Conservation (phyloP, 2,329 filamentous ascomycete genomes). For the Escovopsis weberi region DNA sequence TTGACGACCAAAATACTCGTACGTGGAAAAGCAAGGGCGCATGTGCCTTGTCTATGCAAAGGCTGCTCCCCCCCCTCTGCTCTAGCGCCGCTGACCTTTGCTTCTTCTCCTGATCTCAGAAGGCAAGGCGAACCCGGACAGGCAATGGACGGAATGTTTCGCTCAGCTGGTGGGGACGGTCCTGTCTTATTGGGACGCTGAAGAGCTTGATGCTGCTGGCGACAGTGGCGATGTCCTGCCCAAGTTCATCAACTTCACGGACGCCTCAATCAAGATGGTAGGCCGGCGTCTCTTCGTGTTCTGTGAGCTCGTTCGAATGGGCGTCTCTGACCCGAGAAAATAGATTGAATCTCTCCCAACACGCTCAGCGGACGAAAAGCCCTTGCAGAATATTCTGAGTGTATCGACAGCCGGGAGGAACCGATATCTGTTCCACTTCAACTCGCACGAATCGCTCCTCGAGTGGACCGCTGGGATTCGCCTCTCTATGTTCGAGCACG, state of each 20-base stretch:
- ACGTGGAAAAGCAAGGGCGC: slow-evolving; percentile 20
- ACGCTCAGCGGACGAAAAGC: slow-evolving; percentile 58
- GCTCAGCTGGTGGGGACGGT: slow-evolving; percentile 92
- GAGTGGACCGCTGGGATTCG: slow-evolving; percentile 95
- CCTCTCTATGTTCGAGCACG: slow-evolving; percentile 86
- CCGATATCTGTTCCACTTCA: slow-evolving; percentile 90
- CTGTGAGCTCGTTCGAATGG: background rate
- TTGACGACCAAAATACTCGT: slow-evolving; percentile 90
- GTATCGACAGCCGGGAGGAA: slow-evolving; percentile 93
- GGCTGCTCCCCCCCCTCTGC: background rate
- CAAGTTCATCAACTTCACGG: slow-evolving; percentile 91
- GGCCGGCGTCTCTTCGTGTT: slow-evolving; percentile 8
- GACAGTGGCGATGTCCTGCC: slow-evolving; percentile 74
- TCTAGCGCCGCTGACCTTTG: slow-evolving; percentile 1
- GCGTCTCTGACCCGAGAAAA: slow-evolving; percentile 4
- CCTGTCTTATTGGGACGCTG: slow-evolving; percentile 87
- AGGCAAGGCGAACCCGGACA: slow-evolving; percentile 70
- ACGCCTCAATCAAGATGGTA: slow-evolving; percentile 98
- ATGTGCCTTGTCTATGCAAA: too few species aligned
- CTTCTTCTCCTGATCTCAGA: slow-evolving; percentile 34
- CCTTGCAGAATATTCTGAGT: slow-evolving; percentile 86
- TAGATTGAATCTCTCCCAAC: slow-evolving; percentile 85
- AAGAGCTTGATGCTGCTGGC: slow-evolving; percentile 75
- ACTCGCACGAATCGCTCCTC: slow-evolving; percentile 79
- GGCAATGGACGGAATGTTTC: slow-evolving; percentile 93